Evolutionary conservation across 495 filamentous ascomycete genomes (phyloP), one percentile per base, ranked within the genome.

Genomic region (Tuber borchii): DNA sequence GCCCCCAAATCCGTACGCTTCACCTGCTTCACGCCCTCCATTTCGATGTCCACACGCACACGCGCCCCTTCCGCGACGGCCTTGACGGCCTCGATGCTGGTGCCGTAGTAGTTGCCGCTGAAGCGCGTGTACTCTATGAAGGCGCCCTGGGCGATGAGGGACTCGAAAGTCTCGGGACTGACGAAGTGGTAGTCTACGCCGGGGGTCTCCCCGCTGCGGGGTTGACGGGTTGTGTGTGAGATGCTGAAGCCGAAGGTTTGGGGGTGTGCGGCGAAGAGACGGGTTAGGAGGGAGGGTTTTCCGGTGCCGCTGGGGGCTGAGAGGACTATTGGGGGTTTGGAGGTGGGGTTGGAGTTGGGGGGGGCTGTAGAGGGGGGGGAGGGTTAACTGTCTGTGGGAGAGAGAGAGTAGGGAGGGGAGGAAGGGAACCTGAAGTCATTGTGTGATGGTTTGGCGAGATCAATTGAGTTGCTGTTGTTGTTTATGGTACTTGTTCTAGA

Each of bases 101-200:
- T 98, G 34, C 95, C 95, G 84, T 97, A 98, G 84, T 88, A 85
- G 85, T 97, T 97, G 26, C 89, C 90, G 26, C 92, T 90, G 84
- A 97, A 97, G 78, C 90, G 87, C 44, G 95, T 94, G 84, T 93
- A 88, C 85, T 98, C 95, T 74, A 98, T 90, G 85, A 97, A 97
- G 2, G 90, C 92, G 70, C 89, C 88, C 71, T 90, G 83, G 17
- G 85, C 87, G 70, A 93, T 88, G 44, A 97, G 85, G 20, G 88
- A 85, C 71, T 90, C 82, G 82, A 97, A 97, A 1, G 86, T 86
- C 17, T 91, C 90, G 79, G 87, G 89, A 7, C 87, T 88, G 1
- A 90, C 88, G 80, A 92, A 97, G 86, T 94, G 88, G 87, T 98
- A 98, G 80, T 96, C 89, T 34, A 88, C 85, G 72, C 92, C 93